These are phyloP conservation scores for Penicillium griseofulvum DNA, from an alignment of 2,329 filamentous ascomycete genomes.

Conservation along the genomic window DNA sequence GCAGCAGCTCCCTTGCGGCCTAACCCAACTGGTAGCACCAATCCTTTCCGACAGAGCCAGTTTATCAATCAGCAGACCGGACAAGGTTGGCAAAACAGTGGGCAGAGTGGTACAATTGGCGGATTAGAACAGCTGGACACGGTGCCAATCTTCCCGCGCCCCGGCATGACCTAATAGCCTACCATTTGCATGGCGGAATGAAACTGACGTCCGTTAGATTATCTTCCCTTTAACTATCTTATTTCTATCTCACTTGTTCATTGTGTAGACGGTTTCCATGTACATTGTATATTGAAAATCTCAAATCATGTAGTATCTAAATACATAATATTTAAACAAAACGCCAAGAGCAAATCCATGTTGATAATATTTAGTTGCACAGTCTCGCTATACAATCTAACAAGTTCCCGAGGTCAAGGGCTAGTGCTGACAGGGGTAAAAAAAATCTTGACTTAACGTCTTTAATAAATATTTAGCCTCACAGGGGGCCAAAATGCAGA, in stretches of 20 bases:
- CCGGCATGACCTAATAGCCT: constrained; percentile 54
- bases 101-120: constrained; percentile 73
- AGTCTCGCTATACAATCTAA: background rate
- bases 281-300: background rate
- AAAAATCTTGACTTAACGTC: background rate
- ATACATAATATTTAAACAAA: too few relatives aligned
- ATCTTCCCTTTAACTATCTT: constrained; percentile 2
- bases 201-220: constrained; percentile 4
- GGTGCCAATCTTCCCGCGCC: constrained; percentile 80
- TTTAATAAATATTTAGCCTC: background rate
- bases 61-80: constrained; percentile 89
- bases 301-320: background rate
- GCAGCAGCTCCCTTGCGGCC: constrained; percentile 57
- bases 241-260: constrained; percentile 5
- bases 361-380: background rate
- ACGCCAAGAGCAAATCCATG: background rate
- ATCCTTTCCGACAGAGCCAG: constrained; percentile 87
- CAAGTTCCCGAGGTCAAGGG: background rate
- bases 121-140: constrained; percentile 72
- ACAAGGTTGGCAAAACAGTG: constrained; percentile 77
- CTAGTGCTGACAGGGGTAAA: background rate
- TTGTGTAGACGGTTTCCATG: background rate
- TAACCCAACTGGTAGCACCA: constrained; percentile 83
- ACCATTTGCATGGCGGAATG: constrained; percentile 1
- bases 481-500: background rate